phyloP scores from a whole-genome alignment of 306 rosid species.

The Cucurbita argyrosperma region DNA sequence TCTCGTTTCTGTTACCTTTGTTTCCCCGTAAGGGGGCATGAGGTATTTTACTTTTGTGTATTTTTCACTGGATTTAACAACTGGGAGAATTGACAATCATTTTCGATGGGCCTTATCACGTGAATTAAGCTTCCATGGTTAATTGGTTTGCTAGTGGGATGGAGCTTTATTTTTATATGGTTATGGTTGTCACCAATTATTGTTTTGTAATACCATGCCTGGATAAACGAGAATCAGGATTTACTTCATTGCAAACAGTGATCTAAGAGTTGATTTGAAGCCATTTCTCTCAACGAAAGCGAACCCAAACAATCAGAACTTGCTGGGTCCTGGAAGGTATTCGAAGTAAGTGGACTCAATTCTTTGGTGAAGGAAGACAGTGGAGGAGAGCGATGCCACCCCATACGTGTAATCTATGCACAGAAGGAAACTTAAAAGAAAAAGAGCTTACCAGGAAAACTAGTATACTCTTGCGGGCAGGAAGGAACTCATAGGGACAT shows the following conservation, averaged over 20 bases:
- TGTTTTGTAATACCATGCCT: too few relatives aligned
- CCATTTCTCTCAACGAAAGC: constrained; percentile 67
- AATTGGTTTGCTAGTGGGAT: too few relatives aligned
- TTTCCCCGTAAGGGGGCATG: constrained; percentile 2
- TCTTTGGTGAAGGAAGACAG: constrained; percentile 45
- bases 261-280: constrained; percentile 33
- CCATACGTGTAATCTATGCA: constrained; percentile 67
- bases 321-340: constrained; percentile 83
- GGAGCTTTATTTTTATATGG: too few relatives aligned
- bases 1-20: constrained; percentile 10
- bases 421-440: constrained; percentile 59
- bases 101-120: background rate
- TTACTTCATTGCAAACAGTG: constrained; percentile 20
- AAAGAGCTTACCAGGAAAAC: constrained; percentile 43
- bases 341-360: constrained; percentile 67
- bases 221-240: background rate
- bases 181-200: too few relatives aligned
- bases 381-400: constrained; percentile 9
- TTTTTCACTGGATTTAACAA: background rate
- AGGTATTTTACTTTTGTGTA: constrained; percentile 34
- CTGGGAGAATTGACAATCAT: background rate
- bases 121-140: background rate
- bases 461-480: constrained; percentile 49
- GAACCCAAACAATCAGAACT: constrained; percentile 56
- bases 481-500: constrained; percentile 65